Conservation (phyloP, 73 alveolate species). For the Blepharisma stoltei region DNA sequence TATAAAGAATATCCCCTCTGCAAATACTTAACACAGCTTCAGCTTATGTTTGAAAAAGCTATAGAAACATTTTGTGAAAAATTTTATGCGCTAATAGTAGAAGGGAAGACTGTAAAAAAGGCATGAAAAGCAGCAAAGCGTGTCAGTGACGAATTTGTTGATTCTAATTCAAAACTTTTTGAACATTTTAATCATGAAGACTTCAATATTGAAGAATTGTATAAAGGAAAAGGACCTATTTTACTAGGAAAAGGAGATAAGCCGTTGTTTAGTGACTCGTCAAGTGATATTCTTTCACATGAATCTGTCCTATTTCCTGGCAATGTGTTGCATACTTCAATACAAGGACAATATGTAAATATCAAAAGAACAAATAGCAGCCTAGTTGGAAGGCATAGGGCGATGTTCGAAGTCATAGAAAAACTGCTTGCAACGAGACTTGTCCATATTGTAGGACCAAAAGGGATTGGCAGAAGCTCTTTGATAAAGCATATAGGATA, state of each 20-base stretch:
- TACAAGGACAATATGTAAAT: not conserved
- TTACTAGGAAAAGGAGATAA: not conserved
- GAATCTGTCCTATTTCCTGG: not conserved
- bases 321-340: not conserved
- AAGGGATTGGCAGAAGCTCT: not conserved
- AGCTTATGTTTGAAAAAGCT: not conserved
- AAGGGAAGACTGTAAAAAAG: not conserved
- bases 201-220: not conserved
- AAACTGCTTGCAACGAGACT: not conserved
- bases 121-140: not conserved
- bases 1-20: not conserved
- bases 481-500: not conserved
- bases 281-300: not conserved
- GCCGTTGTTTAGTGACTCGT: not conserved
- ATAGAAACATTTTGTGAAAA: not conserved
- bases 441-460: not conserved
- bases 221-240: not conserved
- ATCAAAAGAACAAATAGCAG: not conserved
- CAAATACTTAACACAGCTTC: not conserved
- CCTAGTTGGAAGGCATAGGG: not conserved
- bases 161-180: not conserved
- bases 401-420: not conserved
- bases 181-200: not conserved
- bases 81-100: not conserved
- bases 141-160: not conserved